Conservation (phyloP, 345 rosid genomes). For the Aquilaria sinensis region DNA sequence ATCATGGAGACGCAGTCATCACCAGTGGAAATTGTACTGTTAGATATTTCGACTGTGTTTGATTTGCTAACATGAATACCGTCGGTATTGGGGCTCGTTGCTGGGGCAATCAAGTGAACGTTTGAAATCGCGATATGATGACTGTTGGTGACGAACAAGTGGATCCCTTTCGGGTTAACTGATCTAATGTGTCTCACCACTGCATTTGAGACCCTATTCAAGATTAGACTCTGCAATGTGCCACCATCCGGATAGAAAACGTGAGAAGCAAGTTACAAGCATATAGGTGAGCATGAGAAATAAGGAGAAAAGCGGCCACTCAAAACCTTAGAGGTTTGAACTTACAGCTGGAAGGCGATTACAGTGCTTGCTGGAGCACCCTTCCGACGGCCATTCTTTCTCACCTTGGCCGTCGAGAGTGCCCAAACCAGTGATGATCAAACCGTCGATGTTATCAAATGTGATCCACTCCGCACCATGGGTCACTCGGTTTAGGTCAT, state of each 20-base stretch:
- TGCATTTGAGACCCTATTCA: constrained; percentile 22
- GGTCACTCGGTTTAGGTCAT: constrained; percentile 11
- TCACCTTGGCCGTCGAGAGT: constrained; percentile 64
- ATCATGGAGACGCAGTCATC: constrained; percentile 70
- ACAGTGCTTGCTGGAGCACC: neutral
- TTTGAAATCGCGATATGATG: constrained; percentile 19
- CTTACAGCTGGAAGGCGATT: constrained; percentile 19
- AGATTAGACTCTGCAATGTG: constrained; percentile 28
- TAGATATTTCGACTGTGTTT: constrained; percentile 12
- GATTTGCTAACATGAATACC: constrained; percentile 72
- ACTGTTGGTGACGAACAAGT: constrained; percentile 24
- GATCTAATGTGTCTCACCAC: constrained; percentile 30
- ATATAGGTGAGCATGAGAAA: too few species aligned
- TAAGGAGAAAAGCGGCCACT: too few species aligned
- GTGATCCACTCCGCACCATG: constrained; percentile 35
- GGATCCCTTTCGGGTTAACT: constrained; percentile 51
- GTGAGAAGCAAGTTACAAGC: too few species aligned
- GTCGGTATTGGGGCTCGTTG: constrained; percentile 50
- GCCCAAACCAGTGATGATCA: constrained; percentile 49
- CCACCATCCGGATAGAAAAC: too few species aligned
- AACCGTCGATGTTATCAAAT: constrained; percentile 39
- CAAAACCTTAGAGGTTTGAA: too few species aligned
- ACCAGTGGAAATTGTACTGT: constrained; percentile 41
- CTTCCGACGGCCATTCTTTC: constrained; percentile 35
- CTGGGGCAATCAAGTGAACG: constrained; percentile 34